These are phyloP conservation scores for Aspergillus sp. DNA, from an alignment of 2,329 filamentous ascomycete genomes.

Conservation along the genomic window DNA sequence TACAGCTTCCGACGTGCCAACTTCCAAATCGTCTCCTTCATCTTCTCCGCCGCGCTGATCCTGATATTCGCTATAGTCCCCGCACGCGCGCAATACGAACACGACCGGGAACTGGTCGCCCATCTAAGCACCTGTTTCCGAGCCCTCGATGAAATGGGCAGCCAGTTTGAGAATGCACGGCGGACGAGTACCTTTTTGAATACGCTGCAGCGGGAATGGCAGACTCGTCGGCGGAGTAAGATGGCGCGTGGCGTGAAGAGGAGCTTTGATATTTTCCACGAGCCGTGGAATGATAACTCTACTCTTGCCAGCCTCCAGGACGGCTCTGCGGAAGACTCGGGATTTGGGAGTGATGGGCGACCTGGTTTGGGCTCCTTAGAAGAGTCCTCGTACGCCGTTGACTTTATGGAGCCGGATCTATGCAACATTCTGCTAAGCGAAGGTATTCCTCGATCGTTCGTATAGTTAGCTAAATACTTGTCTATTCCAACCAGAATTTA, in stretches of 20 bases:
- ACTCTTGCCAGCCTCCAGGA: background rate
- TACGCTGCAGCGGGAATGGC: background rate
- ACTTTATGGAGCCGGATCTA: conserved; percentile 3
- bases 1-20: conserved; percentile 12
- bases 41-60: conserved; percentile 10
- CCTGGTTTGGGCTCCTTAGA: background rate
- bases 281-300: background rate
- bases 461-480: background rate
- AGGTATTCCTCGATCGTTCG: conserved; percentile 1
- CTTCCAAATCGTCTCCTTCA: conserved; percentile 12
- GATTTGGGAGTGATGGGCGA: background rate
- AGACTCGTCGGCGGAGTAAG: background rate
- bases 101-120: conserved; percentile 3
- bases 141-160: conserved; percentile 9
- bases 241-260: background rate
- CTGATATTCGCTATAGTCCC: conserved; percentile 11
- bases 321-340: background rate
- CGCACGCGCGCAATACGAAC: conserved; percentile 1
- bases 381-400: background rate
- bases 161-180: background rate
- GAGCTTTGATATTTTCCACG: background rate
- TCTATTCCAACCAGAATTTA: too few species aligned
- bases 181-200: background rate
- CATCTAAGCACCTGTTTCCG: conserved; percentile 10
- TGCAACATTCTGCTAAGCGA: conserved; percentile 6